These are phyloP conservation scores for Aspergillus thermomutatus DNA, from an alignment of 2,329 filamentous ascomycete species.

Conservation along the genomic window DNA sequence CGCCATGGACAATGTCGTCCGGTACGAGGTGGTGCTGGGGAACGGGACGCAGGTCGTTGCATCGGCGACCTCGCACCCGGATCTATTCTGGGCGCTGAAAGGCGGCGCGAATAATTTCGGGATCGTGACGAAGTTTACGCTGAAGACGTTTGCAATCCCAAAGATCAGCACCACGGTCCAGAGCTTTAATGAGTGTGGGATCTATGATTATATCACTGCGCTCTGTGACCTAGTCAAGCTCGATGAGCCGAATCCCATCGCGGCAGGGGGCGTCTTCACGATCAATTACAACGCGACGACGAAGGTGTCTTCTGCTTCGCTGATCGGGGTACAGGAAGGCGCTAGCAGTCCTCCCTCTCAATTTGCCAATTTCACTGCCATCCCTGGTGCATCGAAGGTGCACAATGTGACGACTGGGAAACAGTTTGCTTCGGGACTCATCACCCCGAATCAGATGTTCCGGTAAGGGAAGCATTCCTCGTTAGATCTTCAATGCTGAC, in stretches of 20 bases:
- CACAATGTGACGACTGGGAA: constrained; percentile 28
- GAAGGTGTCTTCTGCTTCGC: constrained; percentile 13
- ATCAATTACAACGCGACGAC: constrained; percentile 27
- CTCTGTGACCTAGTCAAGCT: constrained; percentile 21
- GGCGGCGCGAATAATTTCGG: constrained; percentile 35
- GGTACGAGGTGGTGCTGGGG: constrained; percentile 32
- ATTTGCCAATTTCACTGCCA: constrained; percentile 32
- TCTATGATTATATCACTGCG: constrained; percentile 27
- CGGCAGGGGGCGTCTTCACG: constrained; percentile 31
- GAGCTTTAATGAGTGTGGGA: constrained; percentile 22
- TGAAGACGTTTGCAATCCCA: constrained; percentile 20
- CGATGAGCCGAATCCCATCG: constrained; percentile 22
- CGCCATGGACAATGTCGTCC: constrained; percentile 31
- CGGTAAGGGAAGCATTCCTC: constrained; percentile 19
- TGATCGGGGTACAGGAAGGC: constrained; percentile 37
- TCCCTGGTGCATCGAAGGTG: constrained; percentile 18
- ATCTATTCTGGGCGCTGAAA: constrained; percentile 38
- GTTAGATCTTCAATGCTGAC: background rate
- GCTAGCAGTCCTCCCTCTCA: constrained; percentile 29
- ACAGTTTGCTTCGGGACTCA: constrained; percentile 25
- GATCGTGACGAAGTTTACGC: constrained; percentile 31
- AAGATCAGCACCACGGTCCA: constrained; percentile 34
- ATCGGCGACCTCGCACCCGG: constrained; percentile 16
- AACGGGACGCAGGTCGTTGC: constrained; percentile 28
- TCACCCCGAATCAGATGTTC: constrained; percentile 36